These are phyloP conservation scores for Achlya hypogyna DNA, from an alignment of 352 stramenopile species.

Conservation along the genomic window DNA sequence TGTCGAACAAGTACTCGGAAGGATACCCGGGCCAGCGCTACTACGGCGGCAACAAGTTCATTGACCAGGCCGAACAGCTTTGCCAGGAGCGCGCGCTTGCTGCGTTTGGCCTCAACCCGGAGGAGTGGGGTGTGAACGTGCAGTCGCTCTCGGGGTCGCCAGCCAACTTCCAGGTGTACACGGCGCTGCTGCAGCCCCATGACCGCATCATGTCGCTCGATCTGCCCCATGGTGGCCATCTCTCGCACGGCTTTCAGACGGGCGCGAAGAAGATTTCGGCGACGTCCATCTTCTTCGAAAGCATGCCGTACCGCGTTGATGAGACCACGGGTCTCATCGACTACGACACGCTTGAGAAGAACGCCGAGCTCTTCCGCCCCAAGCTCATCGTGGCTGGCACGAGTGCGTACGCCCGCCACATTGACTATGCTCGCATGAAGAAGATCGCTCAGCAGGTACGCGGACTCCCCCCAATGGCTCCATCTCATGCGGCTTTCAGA, in stretches of 20 bases:
- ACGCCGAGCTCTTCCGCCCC: conserved; percentile 88
- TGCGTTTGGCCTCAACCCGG: conserved; percentile 94
- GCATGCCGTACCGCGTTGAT: conserved; percentile 97
- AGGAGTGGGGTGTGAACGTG: conserved; percentile 95
- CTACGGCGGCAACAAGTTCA: conserved; percentile 99
- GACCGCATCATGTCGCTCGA: conserved; percentile 99
- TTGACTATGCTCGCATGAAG: conserved; percentile 98
- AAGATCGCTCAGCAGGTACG: conserved; percentile 83
- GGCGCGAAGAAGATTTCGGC: conserved; percentile 98
- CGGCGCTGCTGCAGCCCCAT: conserved; percentile 95
- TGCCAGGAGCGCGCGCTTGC: conserved; percentile 96
- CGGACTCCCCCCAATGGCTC: neutral
- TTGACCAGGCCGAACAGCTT: conserved; percentile 97
- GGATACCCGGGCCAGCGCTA: conserved; percentile 94
- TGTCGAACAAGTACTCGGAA: conserved; percentile 99
- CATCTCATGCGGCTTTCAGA: conserved; percentile 20
- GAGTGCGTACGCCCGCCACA: conserved; percentile 97
- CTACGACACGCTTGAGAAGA: conserved; percentile 97
- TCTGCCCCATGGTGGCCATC: conserved; percentile 96
- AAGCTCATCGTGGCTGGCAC: conserved; percentile 99
- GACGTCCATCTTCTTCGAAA: conserved; percentile 99
- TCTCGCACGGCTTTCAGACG: conserved; percentile 98
- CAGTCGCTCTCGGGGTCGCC: conserved; percentile 97
- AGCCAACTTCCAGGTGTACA: conserved; percentile 99
- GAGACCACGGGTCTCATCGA: conserved; percentile 96